Percentiles rank a stretch among this genome's conserved stretches.
Evolutionary conservation across 768 basidiomycete genomes (phyloP).

Genomic region (Boletales sp.): DNA sequence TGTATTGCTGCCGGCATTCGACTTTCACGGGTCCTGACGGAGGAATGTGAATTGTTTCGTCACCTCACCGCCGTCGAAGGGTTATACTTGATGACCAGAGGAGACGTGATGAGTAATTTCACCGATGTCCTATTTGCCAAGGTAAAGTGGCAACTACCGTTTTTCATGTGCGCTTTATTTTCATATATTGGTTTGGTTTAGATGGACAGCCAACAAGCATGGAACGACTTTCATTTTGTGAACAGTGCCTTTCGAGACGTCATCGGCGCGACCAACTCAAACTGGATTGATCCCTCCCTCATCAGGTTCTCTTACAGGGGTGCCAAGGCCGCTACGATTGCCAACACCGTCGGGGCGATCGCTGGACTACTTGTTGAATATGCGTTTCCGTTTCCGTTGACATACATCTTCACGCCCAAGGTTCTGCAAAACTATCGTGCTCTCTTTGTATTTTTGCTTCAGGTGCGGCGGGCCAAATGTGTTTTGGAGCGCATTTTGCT

Average conservation of each 20-base stretch:
- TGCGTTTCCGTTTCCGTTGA: conserved; percentile 75
- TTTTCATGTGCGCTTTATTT: background rate
- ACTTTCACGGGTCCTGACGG: conserved; percentile 56
- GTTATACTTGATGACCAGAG: conserved; percentile 69
- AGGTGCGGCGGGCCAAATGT: conserved; percentile 69
- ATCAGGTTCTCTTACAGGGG: conserved; percentile 71
- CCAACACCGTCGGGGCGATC: conserved; percentile 57
- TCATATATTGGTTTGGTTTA: conserved; percentile 22
- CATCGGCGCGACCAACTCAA: conserved; percentile 45
- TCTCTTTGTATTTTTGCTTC: conserved; percentile 68
- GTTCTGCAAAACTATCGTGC: conserved; percentile 57
- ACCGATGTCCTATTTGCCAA: conserved; percentile 71
- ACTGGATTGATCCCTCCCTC: conserved; percentile 64
- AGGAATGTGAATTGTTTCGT: conserved; percentile 61
- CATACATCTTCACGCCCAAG: conserved; percentile 67
- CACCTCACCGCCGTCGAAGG: conserved; percentile 67
- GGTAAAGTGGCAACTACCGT: conserved; percentile 36
- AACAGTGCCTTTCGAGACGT: conserved; percentile 75
- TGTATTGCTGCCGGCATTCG: conserved; percentile 50
- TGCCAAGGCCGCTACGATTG: conserved; percentile 40
- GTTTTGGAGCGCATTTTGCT: conserved; percentile 69
- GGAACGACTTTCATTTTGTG: conserved; percentile 82
- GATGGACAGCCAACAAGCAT: conserved; percentile 73
- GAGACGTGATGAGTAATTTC: conserved; percentile 76
- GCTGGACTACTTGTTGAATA: conserved; percentile 75